Evolutionary conservation across 306 rosid genomes (phyloP).

Genomic region (Pyrus pyrifolia): DNA sequence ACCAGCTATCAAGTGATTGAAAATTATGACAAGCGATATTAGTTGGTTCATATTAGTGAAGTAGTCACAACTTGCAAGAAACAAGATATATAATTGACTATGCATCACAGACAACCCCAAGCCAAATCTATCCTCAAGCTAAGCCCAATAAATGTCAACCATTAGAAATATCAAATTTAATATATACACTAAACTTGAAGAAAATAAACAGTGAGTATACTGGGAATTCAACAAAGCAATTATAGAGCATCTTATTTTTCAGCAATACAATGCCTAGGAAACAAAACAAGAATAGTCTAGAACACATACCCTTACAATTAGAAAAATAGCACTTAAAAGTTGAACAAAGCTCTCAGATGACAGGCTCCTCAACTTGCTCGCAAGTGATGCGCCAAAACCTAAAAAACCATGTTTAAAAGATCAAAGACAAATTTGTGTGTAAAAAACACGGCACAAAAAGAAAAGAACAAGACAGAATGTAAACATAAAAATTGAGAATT

Average conservation of each 20-base stretch:
- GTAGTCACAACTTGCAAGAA: neutral
- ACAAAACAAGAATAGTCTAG: constrained; percentile 27
- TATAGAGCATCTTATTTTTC: neutral
- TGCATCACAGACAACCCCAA: neutral
- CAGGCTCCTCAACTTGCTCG: constrained; percentile 92
- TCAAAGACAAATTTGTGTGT: neutral
- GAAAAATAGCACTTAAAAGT: constrained; percentile 81
- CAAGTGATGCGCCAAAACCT: constrained; percentile 98
- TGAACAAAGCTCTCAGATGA: constrained; percentile 96
- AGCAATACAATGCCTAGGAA: neutral
- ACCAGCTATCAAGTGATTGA: neutral
- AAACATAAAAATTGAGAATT: neutral
- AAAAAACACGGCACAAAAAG: neutral
- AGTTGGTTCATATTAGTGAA: neutral
- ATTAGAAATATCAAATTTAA: neutral
- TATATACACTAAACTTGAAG: neutral
- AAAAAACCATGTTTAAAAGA: constrained; percentile 18
- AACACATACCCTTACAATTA: constrained; percentile 85
- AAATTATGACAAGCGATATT: too few relatives aligned
- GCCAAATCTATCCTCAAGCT: neutral
- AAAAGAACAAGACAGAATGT: neutral
- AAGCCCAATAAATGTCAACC: neutral
- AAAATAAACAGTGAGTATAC: neutral
- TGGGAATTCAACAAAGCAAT: neutral
- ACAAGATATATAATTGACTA: neutral